Base-by-base conservation (phyloP, 805 yeast genomes). In the Starmerella stigmatis region DNA sequence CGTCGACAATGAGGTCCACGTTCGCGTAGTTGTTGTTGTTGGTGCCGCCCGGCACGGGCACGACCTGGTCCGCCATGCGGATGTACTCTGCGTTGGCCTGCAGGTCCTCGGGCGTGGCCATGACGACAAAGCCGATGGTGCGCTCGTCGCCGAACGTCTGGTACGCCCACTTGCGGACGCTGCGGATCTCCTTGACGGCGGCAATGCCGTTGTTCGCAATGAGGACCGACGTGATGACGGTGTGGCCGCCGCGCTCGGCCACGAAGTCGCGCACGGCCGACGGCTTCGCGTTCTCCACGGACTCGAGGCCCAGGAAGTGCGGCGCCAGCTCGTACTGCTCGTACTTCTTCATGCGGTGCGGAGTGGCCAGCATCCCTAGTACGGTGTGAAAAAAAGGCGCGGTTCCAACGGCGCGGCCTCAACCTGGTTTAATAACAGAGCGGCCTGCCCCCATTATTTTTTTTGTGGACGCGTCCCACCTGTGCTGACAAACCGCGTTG, bases 81-180 rank as follows among this genome's bases (percentile, higher is more conserved):
- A 92, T 86, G 65, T 92, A 92, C 64, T 92, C 99, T 19, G 98
- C 94, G 59, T 94, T 94, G 51, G 96, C 95, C 57, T 76, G 86
- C 56, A 92, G 69, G 70, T 92, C 99, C 65, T 92, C 99, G n/a
- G 98, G 98, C 17, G 99, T 92, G 48, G 98, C 97, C 99, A 92
- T 92, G 33, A 84, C 97, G 28, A 89, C 92, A 62, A 92, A 94
- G 57, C 84, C 85, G 54, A 92, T 83, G 46, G 94, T 86, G 61
- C 83, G 76, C 65, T 92, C 97, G 61, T 94, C 80, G 52, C 95
- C 95, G 68, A 92, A 92, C n/a, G 96, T 86, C 65, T 92, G 97
- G 66, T 92, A 92, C 21, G 98, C 88, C 99, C 99, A 92, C 72
- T 89, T 92, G 68, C 98, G 78, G 35, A 92, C 88, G 9, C 95